Evolutionary conservation across 164 flowering plant species (phyloP), one percentile per base, ranked within the genome.

Genomic region (Aristolochia contorta): DNA sequence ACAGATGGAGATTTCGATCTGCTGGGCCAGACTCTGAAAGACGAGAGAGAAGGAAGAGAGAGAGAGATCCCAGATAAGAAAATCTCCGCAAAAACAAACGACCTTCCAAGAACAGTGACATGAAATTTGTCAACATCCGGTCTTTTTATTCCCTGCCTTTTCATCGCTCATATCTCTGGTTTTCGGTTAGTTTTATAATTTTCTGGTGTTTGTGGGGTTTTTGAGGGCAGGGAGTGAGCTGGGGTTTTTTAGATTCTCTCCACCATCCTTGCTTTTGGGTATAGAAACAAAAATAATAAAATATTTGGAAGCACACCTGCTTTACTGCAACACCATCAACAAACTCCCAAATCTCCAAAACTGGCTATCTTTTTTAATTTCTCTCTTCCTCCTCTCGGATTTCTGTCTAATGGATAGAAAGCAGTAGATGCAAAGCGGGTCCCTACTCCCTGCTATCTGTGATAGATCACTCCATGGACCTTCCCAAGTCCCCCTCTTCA

Each of bases 81-180:
- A 85, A 83, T 79, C 78, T 77, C 80, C 80, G 72, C 79, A 81
- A 75, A 78, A 84, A 79, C 87, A 79, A 79, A 82, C 84, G 89
- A 83, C 82, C 90, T 82, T 87, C 91, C 72, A 76, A 80, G 79
- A 87, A 84, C 90, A 89, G 93, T 83, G 93, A 86, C 95, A 82
- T 75, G 74, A 82, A 77, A 89, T 87, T 93, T 93, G 98, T 93
- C 98, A 87, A 87, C 96, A 87, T 89, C 86, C 75, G 89, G 91
- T 89, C 96, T 83, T 86, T 80, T 48, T 82, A 82, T 87, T 87
- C 89, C 78, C 84, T 79, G 78, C 82, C 75, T 77, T 82, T 80
- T 68, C 78, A 69, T 67, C 37, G 20, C 12, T 30, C 32, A 24
- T 58, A 60, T 51, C 62, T 57, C 43, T 37, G 43, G 7, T 37